Evolutionary conservation across 2,329 filamentous ascomycete species (phyloP).

Genomic region (Calonectria multiphialidica): DNA sequence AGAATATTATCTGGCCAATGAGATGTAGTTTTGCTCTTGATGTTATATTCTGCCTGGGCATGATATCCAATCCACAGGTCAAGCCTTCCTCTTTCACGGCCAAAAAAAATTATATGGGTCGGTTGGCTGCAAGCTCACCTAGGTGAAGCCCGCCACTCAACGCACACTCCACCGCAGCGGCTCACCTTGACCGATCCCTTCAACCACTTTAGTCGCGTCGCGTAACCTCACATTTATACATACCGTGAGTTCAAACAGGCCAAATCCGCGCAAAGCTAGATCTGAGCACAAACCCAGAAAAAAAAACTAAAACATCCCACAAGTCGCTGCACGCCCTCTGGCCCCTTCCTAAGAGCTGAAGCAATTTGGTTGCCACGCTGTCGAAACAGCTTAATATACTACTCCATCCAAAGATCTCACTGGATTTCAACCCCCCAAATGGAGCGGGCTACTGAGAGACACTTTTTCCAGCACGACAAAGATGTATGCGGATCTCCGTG

Average conservation of each 20-base stretch:
- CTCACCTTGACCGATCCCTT: neutral
- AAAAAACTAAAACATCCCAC: neutral
- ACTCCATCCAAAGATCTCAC: neutral
- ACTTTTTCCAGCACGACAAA: slow-evolving; percentile 64
- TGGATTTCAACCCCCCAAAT: slow-evolving; percentile 48
- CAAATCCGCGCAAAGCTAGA: neutral
- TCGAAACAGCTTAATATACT: neutral
- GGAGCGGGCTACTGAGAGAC: slow-evolving; percentile 58
- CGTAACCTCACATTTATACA: neutral
- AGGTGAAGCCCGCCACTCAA: neutral
- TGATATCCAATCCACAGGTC: neutral
- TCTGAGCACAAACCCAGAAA: neutral
- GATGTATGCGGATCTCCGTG: slow-evolving; percentile 36
- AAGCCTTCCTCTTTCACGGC: neutral
- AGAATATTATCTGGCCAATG: neutral
- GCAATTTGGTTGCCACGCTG: neutral
- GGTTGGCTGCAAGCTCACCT: neutral
- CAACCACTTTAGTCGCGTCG: neutral
- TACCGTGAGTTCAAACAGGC: no score
- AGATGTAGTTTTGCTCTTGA: neutral
- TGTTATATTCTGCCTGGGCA: neutral
- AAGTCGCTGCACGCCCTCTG: neutral
- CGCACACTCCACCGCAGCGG: neutral
- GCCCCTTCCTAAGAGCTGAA: neutral
- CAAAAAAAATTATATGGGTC: neutral